Evolutionary conservation across 495 filamentous ascomycete species (phyloP).

Genomic region (Penicillium odoratum): DNA sequence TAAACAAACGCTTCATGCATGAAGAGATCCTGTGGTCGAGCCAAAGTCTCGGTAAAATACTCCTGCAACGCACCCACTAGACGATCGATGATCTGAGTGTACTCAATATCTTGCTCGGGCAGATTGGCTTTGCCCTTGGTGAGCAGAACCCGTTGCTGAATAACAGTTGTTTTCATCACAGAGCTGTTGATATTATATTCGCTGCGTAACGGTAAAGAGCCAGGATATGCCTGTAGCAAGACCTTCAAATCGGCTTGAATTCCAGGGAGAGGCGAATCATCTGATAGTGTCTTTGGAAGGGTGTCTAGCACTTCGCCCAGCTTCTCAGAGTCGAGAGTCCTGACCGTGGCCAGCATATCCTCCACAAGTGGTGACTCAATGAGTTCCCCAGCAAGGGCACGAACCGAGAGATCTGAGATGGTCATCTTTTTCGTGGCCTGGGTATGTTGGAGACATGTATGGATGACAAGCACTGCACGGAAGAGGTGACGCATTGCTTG

Average conservation of each 20-base stretch:
- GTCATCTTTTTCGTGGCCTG: conserved; percentile 36
- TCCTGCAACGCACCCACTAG: conserved; percentile 56
- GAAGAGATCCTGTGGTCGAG: conserved; percentile 62
- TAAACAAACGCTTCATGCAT: conserved; percentile 83
- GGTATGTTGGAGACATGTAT: conserved; percentile 42
- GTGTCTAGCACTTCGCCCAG: conserved; percentile 23
- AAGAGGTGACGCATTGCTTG: conserved; percentile 48
- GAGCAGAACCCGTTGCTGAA: conserved; percentile 83
- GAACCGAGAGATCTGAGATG: conserved; percentile 55
- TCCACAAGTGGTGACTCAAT: conserved; percentile 49
- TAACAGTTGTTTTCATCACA: conserved; percentile 76
- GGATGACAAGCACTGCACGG: conserved; percentile 46
- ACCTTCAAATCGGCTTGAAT: conserved; percentile 32
- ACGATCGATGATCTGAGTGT: conserved; percentile 70
- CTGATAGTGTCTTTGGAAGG: conserved; percentile 20
- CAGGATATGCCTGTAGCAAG: conserved; percentile 39
- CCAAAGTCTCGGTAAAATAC: conserved; percentile 53
- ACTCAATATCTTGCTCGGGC: conserved; percentile 70
- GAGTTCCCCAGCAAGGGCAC: conserved; percentile 58
- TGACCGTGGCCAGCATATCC: conserved; percentile 53
- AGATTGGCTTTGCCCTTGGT: conserved; percentile 76
- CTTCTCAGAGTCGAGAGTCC: conserved; percentile 48
- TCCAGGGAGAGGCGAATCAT: conserved; percentile 18
- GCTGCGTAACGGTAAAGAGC: conserved; percentile 61
- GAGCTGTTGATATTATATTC: conserved; percentile 71